Base-by-base conservation (phyloP, 495 filamentous ascomycete species). In the Trichocladium antarcticum region DNA sequence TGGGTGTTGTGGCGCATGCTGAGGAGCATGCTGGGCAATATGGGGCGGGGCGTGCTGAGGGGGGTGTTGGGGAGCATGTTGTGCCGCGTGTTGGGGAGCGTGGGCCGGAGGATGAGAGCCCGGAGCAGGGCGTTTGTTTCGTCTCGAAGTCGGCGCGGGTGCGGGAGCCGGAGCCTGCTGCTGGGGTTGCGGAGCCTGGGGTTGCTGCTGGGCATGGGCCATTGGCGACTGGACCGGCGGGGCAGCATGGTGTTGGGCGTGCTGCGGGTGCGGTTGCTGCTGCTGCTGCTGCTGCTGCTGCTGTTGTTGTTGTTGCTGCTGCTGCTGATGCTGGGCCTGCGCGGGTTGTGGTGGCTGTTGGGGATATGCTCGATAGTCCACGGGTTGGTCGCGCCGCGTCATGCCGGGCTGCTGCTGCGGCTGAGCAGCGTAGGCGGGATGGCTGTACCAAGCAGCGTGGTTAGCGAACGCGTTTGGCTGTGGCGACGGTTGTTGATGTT, bases 331-430 rank as follows among this genome's bases (percentile, higher is more conserved):
- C 28, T 54, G 59, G 35, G 51, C 51, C 43, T 60, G 68, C 15
- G 65, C 53, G 8, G 51, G 37, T 43, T 70, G 67, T 27, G 60
- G 65, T 47, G 60, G 61, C 11, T 54, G 52, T 43, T 59, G 58
- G 50, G 67, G 55, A 24, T 57, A 50, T 10, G 34, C 45, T 34
- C 50, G 58, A 38, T 58, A 63, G n/a, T 64, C 57, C 36, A 57
- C 53, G 38, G 53, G 65, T 38, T 69, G 68, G 45, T 67, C 68
- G 44, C 69, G 64, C 41, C 69, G 68, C 49, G 60, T 57, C 65
- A 72, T 61, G 50, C 72, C 66, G 53, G 62, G 55, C 54, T 68
- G 67, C 22, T 65, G 66, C 44, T 38, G 51, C 39, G 39, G 49
- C 20, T 19, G 46, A 20, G 64, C 45, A 49, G 64, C 58, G 45